Evolutionary conservation across 2,329 filamentous ascomycete genomes (phyloP).

Genomic region (Aspergillus udagawae): DNA sequence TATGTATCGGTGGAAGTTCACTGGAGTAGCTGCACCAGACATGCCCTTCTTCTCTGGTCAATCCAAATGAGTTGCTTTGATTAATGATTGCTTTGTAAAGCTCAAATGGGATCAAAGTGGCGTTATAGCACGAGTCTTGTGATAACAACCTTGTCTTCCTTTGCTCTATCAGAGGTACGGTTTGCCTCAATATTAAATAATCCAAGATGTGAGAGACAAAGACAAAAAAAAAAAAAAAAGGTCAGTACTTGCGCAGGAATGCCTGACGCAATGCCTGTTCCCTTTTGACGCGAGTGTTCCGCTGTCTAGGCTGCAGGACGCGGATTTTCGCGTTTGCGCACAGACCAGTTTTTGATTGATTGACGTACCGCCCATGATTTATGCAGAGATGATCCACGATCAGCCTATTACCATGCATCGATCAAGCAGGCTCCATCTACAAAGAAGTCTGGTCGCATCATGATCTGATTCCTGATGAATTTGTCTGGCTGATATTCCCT

Average conservation of each 20-base stretch:
- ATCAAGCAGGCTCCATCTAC: too few species aligned
- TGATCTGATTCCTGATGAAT: too few species aligned
- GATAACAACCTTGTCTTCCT: neutral
- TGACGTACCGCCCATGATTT: too few species aligned
- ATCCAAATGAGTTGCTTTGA: neutral
- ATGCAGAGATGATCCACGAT: too few species aligned
- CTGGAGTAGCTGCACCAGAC: constrained; percentile 24
- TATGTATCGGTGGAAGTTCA: constrained; percentile 24
- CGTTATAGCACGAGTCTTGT: neutral
- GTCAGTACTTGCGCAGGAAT: neutral
- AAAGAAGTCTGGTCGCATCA: too few species aligned
- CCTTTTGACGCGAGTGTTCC: neutral
- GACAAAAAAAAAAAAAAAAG: neutral
- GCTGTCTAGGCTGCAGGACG: constrained; percentile 12
- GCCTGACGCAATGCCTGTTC: neutral
- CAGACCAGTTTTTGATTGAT: constrained; percentile 28
- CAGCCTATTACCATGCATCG: too few species aligned
- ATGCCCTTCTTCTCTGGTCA: constrained; percentile 12
- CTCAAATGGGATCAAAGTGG: neutral
- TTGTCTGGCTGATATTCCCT: too few species aligned
- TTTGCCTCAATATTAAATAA: neutral
- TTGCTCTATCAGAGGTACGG: neutral
- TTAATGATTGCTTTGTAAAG: neutral
- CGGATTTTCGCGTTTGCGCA: constrained; percentile 33
- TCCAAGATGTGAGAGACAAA: neutral